Evolutionary conservation across 805 yeast species (phyloP).

Genomic region (Ascoidea asiatica): DNA sequence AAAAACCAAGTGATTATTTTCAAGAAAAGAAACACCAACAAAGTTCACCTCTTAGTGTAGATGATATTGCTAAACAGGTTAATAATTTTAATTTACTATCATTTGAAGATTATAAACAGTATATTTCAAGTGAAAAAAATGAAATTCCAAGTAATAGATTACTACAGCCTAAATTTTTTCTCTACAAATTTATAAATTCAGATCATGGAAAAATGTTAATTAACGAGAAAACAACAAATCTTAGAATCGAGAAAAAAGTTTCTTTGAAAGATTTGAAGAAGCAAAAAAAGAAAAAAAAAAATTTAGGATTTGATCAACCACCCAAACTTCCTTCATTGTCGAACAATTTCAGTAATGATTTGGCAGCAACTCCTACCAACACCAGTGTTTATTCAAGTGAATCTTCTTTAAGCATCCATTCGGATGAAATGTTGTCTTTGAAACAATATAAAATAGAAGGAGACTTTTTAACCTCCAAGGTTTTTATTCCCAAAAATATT

Average conservation of each 20-base stretch:
- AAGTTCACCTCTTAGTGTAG: too few relatives aligned
- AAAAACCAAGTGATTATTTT: background rate
- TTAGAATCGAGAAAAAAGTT: background rate
- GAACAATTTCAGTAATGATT: background rate
- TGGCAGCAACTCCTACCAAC: background rate
- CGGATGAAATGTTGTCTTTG: background rate
- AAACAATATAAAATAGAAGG: slow-evolving; percentile 3
- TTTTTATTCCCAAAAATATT: slow-evolving; percentile 5
- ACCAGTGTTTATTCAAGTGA: background rate
- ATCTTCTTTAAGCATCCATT: background rate
- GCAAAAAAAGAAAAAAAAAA: too few relatives aligned
- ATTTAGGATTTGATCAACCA: background rate
- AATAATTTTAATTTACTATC: background rate
- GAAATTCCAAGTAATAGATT: slow-evolving; percentile 3
- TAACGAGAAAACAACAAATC: background rate
- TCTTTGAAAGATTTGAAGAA: background rate
- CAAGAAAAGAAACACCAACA: background rate
- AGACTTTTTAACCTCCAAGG: slow-evolving; percentile 4
- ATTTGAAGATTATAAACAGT: background rate
- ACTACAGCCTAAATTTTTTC: slow-evolving; percentile 5
- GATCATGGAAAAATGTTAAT: background rate
- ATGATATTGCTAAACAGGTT: background rate
- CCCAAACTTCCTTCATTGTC: background rate
- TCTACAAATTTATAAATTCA: slow-evolving; percentile 6
- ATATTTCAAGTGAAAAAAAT: background rate